Base-by-base conservation (phyloP, 257 asterid species). In the Cynanchum wilfordii region DNA sequence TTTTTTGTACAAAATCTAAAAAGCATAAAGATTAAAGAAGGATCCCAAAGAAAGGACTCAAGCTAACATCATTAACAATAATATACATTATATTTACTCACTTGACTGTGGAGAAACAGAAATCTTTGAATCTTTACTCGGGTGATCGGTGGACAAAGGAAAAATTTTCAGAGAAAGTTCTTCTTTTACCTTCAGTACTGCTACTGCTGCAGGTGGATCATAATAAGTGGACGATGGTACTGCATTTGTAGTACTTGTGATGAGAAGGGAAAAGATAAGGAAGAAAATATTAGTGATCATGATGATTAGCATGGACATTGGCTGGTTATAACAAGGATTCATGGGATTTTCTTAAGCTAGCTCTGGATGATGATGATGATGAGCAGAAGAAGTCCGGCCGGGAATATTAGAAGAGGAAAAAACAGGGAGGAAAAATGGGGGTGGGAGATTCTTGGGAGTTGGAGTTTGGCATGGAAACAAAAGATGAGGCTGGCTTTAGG, bases 381-480 rank as follows among this genome's bases (percentile, higher is more conserved):
- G 2, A 7, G 1, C 29, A 2, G 1, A 1, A 16, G 57, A 49
- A 33, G 38, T 33, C 38, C 38, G 38, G 38, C 57, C 57, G 24
- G 40, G 64, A 70, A 38, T 55, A 56, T 20, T 9, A 10, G 66
- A 13, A 16, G 45, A 16, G 57, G 59, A 30, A 51, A 27, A 25
- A 45, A 63, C 33, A 19, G 24, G 68, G 69, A 40, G 10, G 10
- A 42, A 72, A 58, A 33, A 60, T 70, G 51, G 56, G 56, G 56
- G 19, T n/a, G 78, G 56, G 87, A 87, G 90, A 88, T 82, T 88
- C 87, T 87, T 79, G 70, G 66, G 81, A 80, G 76, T 83, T 87
- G 96, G 90, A 86, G 67, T 76, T 83, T 83, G 84, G 96, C 84
- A 77, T 75, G 86, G 57, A 27, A 87, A 89, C 97, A 90, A 93